These are phyloP conservation scores for Trametes hirsuta DNA, from an alignment of 1,284 basidiomycete species.

Conservation along the genomic window DNA sequence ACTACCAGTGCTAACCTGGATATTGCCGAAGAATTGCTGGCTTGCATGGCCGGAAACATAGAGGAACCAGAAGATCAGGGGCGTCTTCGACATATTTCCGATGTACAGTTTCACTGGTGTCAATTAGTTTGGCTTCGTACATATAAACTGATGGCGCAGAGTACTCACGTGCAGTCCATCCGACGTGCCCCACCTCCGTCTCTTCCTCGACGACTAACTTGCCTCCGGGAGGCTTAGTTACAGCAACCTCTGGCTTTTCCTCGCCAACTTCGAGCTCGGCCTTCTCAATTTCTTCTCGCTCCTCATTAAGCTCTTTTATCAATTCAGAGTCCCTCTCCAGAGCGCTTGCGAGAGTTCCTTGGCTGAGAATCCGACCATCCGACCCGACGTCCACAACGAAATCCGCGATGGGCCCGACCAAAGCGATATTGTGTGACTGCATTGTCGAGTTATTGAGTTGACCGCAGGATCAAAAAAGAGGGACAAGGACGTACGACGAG, in stretches of 20 bases:
- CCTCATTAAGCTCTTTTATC: slow-evolving; percentile 43
- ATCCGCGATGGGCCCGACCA: slow-evolving; percentile 63
- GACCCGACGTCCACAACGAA: slow-evolving; percentile 61
- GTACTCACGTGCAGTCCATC: slow-evolving; percentile 46
- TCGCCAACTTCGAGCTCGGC: slow-evolving; percentile 44
- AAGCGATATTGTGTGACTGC: slow-evolving; percentile 74
- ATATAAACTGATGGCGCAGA: not conserved
- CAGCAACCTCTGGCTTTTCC: slow-evolving; percentile 33
- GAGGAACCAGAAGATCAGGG: slow-evolving; percentile 38
- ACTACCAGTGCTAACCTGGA: slow-evolving; percentile 7
- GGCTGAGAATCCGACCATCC: slow-evolving; percentile 53
- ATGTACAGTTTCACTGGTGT: slow-evolving; percentile 34
- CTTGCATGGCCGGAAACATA: slow-evolving; percentile 22
- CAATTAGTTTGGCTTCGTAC: not conserved
- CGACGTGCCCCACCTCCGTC: slow-evolving; percentile 57
- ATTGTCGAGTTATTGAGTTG: not conserved
- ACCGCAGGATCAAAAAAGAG: no score
- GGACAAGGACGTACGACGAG: slow-evolving; percentile 57
- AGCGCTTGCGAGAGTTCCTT: slow-evolving; percentile 50
- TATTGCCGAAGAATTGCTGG: slow-evolving; percentile 1
- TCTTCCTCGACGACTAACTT: slow-evolving; percentile 65
- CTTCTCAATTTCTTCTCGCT: slow-evolving; percentile 44
- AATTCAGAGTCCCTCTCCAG: slow-evolving; percentile 46
- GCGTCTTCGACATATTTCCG: slow-evolving; percentile 33
- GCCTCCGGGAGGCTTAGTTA: slow-evolving; percentile 37